Base-by-base conservation (phyloP, 2,329 filamentous ascomycete species). In the Corynespora cassiicola region DNA sequence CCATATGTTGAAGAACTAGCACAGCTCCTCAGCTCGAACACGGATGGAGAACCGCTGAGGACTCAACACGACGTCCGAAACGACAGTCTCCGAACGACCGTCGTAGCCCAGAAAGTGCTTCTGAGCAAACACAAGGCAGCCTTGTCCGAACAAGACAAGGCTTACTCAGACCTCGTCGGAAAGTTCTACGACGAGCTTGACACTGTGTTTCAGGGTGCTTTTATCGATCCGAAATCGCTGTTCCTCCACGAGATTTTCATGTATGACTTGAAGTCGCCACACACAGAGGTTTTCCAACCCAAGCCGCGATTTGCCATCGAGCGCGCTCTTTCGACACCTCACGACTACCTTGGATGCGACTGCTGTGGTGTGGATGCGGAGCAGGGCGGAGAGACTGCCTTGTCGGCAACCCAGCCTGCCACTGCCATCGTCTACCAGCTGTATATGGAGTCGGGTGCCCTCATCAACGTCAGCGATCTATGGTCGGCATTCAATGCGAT, bases 21-120 rank as follows among this genome's bases (percentile, higher is more conserved):
- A 15, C 47, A 40, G 9, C 41, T 67, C 9, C 32, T 67, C 5
- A 31, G 57, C 31, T 37, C 55, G 3, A 55, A 58, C 24, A 46
- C 42, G 1, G 50, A 36, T 12, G 56, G 46, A 34, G 44, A 54
- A 24, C 58, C 67, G 75, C 75, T 95, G 19, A 83, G 85, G 46
- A 95, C 85, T 69, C 86, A 85, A 61, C 87, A 94, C 65, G 85
- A 85, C 53, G 78, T 86, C 8, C 84, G 86, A 26, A 75, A 79
- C 68, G 84, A 82, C 49, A 82, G 86, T 27, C 70, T 89, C 25
- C 79, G 89, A 28, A 89, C 88, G 1, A 92, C 88, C 0, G 82
- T 92, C 20, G 82, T 92, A 33, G 87, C 87, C 11, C 87, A 92
- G 59, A 87, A 88, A 61, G 87, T 94, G 12, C 85, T 90, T 57